phyloP scores from a whole-genome alignment of 768 basidiomycete species.

The Suillus cothurnatus region DNA sequence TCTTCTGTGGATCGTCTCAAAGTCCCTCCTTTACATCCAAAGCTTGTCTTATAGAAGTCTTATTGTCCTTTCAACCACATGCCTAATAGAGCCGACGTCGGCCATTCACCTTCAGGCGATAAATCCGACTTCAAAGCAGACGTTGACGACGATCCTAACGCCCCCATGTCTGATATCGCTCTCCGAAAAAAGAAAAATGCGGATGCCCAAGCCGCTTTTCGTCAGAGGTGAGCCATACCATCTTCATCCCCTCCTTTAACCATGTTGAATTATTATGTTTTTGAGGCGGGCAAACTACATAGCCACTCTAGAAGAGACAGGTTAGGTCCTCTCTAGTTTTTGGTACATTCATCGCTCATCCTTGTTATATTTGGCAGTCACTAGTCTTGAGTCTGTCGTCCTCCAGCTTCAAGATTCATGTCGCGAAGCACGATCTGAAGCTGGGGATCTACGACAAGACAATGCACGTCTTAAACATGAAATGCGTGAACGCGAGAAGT shows the following conservation, averaged over 20 bases:
- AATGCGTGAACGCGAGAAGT: conserved; percentile 70
- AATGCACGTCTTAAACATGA: conserved; percentile 65
- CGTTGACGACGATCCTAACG: conserved; percentile 35
- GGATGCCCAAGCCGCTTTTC: conserved; percentile 85
- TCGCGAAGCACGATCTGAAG: conserved; percentile 64
- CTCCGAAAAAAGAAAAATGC: conserved; percentile 89
- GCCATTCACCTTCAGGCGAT: conserved; percentile 37
- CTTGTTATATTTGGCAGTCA: conserved; percentile 49
- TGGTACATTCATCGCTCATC: conserved; percentile 16
- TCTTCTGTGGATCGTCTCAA: conserved; percentile 24
- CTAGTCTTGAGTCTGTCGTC: conserved; percentile 83
- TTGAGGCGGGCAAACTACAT: conserved; percentile 77
- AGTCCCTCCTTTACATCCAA: conserved; percentile 18
- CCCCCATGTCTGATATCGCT: conserved; percentile 64
- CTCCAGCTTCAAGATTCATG: conserved; percentile 82
- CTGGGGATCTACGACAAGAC: conserved; percentile 64
- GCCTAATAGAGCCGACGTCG: conserved; percentile 32
- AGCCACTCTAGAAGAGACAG: conserved; percentile 84
- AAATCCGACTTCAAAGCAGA: conserved; percentile 40
- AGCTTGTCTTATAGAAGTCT: conserved; percentile 13
- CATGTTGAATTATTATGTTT: conserved; percentile 15
- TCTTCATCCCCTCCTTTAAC: conserved; percentile 1
- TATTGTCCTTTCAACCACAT: conserved; percentile 36
- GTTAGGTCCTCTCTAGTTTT: conserved; percentile 29
- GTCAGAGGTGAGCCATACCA: conserved; percentile 49